A percentile compares a stretch with the other conserved stretches of the same genome.
Conservation (phyloP, 2,329 filamentous ascomycete species). For the Penicillium concentricum region DNA sequence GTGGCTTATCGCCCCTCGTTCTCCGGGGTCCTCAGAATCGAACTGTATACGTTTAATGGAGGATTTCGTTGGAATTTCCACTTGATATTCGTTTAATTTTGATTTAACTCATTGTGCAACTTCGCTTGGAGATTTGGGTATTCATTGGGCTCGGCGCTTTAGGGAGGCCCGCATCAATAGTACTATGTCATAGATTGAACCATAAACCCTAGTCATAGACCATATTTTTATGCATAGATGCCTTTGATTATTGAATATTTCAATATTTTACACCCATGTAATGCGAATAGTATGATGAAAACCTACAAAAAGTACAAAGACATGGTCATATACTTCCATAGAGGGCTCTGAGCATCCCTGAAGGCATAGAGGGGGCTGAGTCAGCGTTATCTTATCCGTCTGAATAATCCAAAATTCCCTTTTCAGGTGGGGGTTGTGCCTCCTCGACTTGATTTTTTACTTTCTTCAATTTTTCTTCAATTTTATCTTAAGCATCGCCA, state of each 20-base stretch:
- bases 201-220: not conserved
- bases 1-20: slow-evolving; percentile 30
- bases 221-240: not conserved
- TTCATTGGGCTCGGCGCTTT: slow-evolving; percentile 6
- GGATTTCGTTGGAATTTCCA: not conserved
- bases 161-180: slow-evolving; percentile 2
- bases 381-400: slow-evolving; percentile 35
- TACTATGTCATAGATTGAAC: not conserved
- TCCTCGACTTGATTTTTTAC: slow-evolving; percentile 12
- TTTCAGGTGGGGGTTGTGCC: slow-evolving; percentile 27
- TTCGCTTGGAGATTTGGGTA: slow-evolving; percentile 11
- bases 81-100: not conserved
- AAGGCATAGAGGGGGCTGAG: slow-evolving; percentile 17
- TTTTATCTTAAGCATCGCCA: slow-evolving; percentile 24
- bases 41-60: not conserved
- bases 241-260: not conserved
- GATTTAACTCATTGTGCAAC: slow-evolving; percentile 4
- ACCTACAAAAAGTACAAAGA: not conserved
- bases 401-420: slow-evolving; percentile 29
- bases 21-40: slow-evolving; percentile 22
- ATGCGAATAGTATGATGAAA: not conserved
- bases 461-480: slow-evolving; percentile 14
- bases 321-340: not conserved
- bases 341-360: not conserved
- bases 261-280: not conserved